phyloP scores from a whole-genome alignment of 805 yeast genomes.

The Metschnikowia cerradonensis region DNA sequence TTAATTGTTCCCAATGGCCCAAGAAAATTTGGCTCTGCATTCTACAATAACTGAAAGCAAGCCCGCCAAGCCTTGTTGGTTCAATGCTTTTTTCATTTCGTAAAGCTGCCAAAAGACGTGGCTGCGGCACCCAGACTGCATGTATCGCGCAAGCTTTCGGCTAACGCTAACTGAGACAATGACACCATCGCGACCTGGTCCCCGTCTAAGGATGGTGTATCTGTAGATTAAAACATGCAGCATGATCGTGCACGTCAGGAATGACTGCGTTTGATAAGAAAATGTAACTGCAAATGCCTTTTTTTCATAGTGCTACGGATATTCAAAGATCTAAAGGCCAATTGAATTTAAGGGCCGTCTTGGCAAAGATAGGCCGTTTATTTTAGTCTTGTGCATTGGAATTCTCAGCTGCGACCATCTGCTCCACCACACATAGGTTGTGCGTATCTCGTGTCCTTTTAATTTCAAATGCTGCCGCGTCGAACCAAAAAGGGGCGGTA shows the following conservation, averaged over 20 bases:
- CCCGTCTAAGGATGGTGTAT: not conserved
- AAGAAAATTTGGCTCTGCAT: not conserved
- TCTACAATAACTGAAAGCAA: not conserved
- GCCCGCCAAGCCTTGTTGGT: not conserved
- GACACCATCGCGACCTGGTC: not conserved
- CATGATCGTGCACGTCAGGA: not conserved
- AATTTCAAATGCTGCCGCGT: not conserved
- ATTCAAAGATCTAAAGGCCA: no score
- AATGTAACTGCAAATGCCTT: not conserved
- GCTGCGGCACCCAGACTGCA: not conserved
- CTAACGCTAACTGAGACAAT: not conserved
- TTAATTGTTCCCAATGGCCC: not conserved
- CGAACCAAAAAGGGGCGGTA: not conserved
- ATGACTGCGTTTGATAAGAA: not conserved
- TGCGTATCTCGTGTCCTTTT: not conserved
- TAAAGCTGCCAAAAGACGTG: not conserved
- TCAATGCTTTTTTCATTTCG: not conserved
- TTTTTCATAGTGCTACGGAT: no score
- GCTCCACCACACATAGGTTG: not conserved
- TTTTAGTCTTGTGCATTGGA: no score
- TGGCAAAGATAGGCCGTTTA: not conserved
- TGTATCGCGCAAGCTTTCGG: constrained; percentile 1
- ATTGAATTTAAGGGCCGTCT: not conserved
- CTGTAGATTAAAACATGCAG: not conserved
- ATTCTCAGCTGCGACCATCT: not conserved